A percentile compares a stretch with the other conserved stretches of the same genome.
These are phyloP conservation scores for Fusarium solani-melongenae DNA, from an alignment of 2,329 filamentous ascomycete genomes.

Conservation along the genomic window DNA sequence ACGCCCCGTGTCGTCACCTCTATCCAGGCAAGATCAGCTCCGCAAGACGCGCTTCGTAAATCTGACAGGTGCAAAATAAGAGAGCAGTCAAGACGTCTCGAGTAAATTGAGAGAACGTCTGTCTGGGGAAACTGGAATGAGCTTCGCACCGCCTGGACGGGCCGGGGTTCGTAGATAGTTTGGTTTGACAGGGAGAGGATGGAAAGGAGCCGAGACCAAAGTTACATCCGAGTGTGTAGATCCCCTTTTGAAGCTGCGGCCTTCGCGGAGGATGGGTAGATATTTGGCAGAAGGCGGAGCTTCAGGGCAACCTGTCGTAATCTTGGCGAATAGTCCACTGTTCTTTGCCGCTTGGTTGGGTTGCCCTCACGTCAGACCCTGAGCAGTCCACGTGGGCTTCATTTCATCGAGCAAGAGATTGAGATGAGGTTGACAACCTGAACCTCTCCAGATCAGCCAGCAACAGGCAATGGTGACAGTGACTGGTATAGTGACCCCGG, in stretches of 20 bases:
- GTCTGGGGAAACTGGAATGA: slow-evolving; percentile 29
- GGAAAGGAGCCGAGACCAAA: neutral
- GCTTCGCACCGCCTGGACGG: slow-evolving; percentile 3
- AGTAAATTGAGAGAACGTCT: slow-evolving; percentile 10
- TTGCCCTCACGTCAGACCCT: neutral
- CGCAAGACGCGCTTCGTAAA: slow-evolving; percentile 9
- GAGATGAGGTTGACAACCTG: neutral
- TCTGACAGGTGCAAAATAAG: slow-evolving; percentile 15
- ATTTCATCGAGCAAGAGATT: slow-evolving; percentile 8
- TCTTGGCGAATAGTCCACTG: neutral
- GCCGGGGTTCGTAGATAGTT: neutral
- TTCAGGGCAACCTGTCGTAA: neutral
- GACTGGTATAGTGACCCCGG: neutral
- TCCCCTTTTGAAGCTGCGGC: slow-evolving; percentile 9
- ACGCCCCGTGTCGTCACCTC: neutral
- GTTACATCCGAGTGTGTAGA: slow-evolving; percentile 20
- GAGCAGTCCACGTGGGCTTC: neutral
- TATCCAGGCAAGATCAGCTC: neutral
- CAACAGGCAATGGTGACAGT: slow-evolving; percentile 10
- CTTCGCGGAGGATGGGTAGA: slow-evolving; percentile 5
- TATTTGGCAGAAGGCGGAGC: neutral
- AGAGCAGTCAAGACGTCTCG: neutral
- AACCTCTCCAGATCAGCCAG: neutral
- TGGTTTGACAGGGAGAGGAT: neutral
- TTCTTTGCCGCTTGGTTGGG: neutral